Conservation (phyloP, 495 filamentous ascomycete genomes). For the Zalerion maritima region DNA sequence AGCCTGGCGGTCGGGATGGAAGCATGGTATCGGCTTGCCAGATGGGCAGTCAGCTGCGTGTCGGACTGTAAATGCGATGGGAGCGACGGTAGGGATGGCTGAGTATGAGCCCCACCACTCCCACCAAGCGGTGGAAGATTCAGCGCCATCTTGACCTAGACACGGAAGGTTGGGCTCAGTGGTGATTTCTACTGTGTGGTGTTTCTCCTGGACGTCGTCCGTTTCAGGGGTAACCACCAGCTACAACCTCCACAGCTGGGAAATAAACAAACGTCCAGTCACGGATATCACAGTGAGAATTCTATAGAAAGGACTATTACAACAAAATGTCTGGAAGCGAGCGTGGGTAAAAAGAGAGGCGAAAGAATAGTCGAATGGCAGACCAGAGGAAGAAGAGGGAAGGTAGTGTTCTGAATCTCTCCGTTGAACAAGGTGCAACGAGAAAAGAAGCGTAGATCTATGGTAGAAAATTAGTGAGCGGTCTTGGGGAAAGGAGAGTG, state of each 20-base stretch:
- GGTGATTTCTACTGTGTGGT: too few species aligned
- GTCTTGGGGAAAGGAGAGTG: conserved; percentile 4
- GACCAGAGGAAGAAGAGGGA: too few species aligned
- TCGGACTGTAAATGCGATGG: conserved; percentile 90
- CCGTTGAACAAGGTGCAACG: too few species aligned
- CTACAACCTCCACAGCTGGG: too few species aligned
- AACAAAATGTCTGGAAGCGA: conserved; percentile 15
- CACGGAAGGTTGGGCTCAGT: not conserved
- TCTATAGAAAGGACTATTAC: too few species aligned
- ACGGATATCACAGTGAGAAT: too few species aligned
- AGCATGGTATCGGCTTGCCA: conserved; percentile 91
- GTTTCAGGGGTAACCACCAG: too few species aligned
- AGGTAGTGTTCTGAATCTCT: too few species aligned
- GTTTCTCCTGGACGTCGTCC: too few species aligned
- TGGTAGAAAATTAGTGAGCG: conserved; percentile 3
- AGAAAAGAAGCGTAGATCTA: too few species aligned
- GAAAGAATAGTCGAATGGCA: too few species aligned
- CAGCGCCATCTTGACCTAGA: conserved; percentile 25
- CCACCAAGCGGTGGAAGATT: conserved; percentile 28
- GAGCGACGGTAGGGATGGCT: conserved; percentile 74
- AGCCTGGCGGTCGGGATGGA: conserved; percentile 72
- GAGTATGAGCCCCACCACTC: conserved; percentile 58
- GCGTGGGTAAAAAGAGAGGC: conserved; percentile 8
- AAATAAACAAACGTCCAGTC: too few species aligned
- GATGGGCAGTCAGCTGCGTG: conserved; percentile 86